Evolutionary conservation across 306 rosid species (phyloP), one percentile per base, ranked within the genome.

Genomic region (Begonia fuchsioides): DNA sequence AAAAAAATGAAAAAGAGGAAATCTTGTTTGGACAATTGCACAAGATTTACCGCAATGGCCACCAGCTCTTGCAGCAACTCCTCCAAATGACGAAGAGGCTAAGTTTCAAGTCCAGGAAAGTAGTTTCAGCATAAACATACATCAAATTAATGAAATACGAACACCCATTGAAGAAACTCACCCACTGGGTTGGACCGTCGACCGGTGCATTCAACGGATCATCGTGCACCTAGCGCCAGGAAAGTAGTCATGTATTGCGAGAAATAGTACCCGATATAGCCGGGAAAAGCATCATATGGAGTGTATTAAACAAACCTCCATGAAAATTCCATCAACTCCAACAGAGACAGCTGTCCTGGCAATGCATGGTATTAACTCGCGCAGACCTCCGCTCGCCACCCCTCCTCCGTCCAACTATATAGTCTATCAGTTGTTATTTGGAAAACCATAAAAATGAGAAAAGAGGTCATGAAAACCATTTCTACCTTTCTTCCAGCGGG

Each of bases 111-210:
- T 40, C 62, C 12, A 49, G 61, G 53, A 43, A 54, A 18, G 32
- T 53, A 41, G 44, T 11, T 17, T 56, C 26, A 48, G 44, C 26
- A 50, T 45, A 56, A 39, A 8, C 41, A 52, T 26, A 50, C 10
- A n/a, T 43, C 47, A 49, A 48, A 41, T 43, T 49, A 38, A 44
- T 59, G 56, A 43, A 40, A 60, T 15, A 60, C 18, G 15, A 57
- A 35, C 17, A 46, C 15, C 8, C 2, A 46, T 3, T 57, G 44
- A 38, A 55, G 38, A 56, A 49, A 72, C 92, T 77, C 64, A 84
- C 97, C 97, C 97, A 85, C 53, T 90, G 97, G 11, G 95, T 90
- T 13, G 95, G 97, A 67, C 94, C 97, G 72, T 90, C 97, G 51
- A 85, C 90, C 18, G 97, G 97, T 10, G 97, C 94, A 43, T 69